These are phyloP conservation scores for Stentor coeruleus DNA, from an alignment of 73 alveolate species.

Conservation along the genomic window DNA sequence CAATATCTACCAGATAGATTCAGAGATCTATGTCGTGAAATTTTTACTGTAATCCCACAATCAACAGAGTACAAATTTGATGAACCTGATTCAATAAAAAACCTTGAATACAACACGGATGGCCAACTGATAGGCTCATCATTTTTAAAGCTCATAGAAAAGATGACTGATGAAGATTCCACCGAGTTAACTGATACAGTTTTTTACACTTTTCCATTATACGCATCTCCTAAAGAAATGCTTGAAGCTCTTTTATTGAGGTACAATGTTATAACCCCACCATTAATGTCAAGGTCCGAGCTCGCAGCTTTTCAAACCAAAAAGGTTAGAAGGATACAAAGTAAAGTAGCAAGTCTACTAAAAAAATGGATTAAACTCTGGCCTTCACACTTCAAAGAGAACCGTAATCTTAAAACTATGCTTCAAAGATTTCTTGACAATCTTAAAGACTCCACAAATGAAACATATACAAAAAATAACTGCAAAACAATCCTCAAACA, in stretches of 20 bases:
- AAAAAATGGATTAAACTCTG: slow-evolving; percentile 23
- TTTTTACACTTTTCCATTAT: slow-evolving; percentile 12
- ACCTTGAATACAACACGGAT: background rate
- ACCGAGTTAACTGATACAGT: slow-evolving; percentile 2
- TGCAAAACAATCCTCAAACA: background rate
- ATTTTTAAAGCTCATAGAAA: slow-evolving; percentile 20
- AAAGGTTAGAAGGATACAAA: slow-evolving; percentile 2
- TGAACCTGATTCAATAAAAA: background rate
- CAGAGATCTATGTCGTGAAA: slow-evolving; percentile 5
- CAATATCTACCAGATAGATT: slow-evolving; percentile 6
- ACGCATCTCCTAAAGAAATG: slow-evolving; percentile 25
- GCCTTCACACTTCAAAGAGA: slow-evolving; percentile 10
- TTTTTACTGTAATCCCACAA: background rate
- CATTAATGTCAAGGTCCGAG: background rate
- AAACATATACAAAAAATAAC: background rate
- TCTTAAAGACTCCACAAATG: background rate
- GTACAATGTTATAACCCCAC: background rate
- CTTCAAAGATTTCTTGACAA: background rate
- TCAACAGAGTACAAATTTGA: slow-evolving; percentile 5
- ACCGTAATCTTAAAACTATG: background rate
- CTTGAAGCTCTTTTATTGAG: slow-evolving; percentile 11
- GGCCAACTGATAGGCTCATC: background rate
- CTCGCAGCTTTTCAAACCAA: background rate
- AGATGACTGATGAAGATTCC: slow-evolving; percentile 20
- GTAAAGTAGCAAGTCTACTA: slow-evolving; percentile 17